A percentile compares a stretch with the other conserved stretches of the same genome.
Evolutionary conservation across 2,329 filamentous ascomycete species (phyloP).

Genomic region (Fusarium albosuccineum): DNA sequence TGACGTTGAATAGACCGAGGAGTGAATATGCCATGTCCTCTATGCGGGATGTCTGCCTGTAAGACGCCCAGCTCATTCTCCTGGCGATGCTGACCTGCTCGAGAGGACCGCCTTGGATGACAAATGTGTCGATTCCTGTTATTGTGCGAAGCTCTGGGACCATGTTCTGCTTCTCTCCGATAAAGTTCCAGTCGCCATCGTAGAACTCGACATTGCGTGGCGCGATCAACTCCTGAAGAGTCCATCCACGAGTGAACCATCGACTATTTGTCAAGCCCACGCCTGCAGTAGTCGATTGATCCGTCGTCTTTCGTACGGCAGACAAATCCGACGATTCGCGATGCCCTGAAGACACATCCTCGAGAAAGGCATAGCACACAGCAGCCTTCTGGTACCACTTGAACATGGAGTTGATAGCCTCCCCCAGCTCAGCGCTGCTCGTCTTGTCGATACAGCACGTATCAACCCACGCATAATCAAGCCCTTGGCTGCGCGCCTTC

Average conservation of each 20-base stretch:
- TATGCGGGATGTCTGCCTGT: neutral
- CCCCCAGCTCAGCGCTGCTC: constrained; percentile 28
- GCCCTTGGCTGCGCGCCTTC: constrained; percentile 13
- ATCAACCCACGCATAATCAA: constrained; percentile 28
- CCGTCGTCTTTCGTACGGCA: no score
- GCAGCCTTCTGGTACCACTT: constrained; percentile 25
- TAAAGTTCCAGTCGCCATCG: constrained; percentile 5
- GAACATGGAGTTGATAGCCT: constrained; percentile 38
- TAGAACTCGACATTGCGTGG: constrained; percentile 5
- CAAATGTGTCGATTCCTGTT: constrained; percentile 6
- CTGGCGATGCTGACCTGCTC: constrained; percentile 9
- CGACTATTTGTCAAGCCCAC: constrained; percentile 4
- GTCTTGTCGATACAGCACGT: constrained; percentile 38
- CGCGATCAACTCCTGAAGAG: constrained; percentile 18
- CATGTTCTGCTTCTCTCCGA: constrained; percentile 4
- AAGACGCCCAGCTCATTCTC: constrained; percentile 7
- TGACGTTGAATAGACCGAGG: constrained; percentile 14
- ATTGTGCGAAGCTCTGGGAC: neutral
- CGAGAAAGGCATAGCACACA: constrained; percentile 21
- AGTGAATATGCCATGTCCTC: constrained; percentile 27
- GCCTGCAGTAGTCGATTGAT: neutral
- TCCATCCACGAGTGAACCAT: constrained; percentile 25
- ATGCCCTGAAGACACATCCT: neutral
- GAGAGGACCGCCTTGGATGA: constrained; percentile 3
- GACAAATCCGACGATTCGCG: neutral